Percentiles rank a stretch among this genome's conserved stretches.
Conservation (phyloP, 225 moss, liverwort and hornwort species). For the Climacium dendroides region DNA sequence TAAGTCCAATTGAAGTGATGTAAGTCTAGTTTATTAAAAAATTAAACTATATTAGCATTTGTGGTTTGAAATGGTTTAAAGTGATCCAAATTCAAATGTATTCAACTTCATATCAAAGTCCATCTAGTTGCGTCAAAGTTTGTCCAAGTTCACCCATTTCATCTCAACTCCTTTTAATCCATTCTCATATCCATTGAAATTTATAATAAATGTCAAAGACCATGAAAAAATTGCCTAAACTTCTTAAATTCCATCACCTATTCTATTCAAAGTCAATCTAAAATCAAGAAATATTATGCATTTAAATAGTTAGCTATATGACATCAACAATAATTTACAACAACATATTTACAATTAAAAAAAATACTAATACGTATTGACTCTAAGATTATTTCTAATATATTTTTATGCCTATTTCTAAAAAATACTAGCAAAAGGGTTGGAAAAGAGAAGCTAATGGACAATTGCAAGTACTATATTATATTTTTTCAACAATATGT, state of each 20-base stretch:
- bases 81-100: background rate
- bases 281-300: too few relatives aligned
- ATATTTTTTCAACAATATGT: too few relatives aligned
- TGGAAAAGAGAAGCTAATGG: too few relatives aligned
- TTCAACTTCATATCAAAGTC: background rate
- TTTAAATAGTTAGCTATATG: too few relatives aligned
- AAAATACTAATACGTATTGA: too few relatives aligned
- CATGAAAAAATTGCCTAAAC: background rate
- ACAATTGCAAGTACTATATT: too few relatives aligned
- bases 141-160: background rate
- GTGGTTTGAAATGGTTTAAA: accelerated
- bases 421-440: too few relatives aligned
- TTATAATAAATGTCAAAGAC: background rate
- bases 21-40: background rate
- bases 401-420: too few relatives aligned
- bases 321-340: too few relatives aligned
- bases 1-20: background rate
- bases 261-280: background rate
- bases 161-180: background rate
- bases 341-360: too few relatives aligned
- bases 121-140: too few relatives aligned
- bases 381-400: too few relatives aligned
- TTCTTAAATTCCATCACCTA: background rate
- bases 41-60: background rate
- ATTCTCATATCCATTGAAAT: background rate